Percentiles rank a stretch among this genome's conserved stretches.
Conservation (phyloP, 1,139 yeast species). For the Diutina sp. region DNA sequence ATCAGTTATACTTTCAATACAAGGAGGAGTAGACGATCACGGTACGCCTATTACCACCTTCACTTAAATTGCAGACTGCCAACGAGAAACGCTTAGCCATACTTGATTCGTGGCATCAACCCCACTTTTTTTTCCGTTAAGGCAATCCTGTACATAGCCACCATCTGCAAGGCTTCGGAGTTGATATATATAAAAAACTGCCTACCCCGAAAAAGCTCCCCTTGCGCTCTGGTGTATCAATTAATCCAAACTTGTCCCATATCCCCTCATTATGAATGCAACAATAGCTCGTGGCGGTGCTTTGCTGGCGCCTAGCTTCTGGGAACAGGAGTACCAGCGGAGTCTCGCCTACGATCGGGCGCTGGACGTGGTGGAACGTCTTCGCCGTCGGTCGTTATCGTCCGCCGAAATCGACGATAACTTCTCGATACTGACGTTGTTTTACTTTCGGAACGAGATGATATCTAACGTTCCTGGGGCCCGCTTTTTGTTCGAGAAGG, state of each 20-base stretch:
- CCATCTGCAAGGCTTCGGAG: neutral
- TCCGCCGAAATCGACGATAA: neutral
- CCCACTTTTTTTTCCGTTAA: neutral
- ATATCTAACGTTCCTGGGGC: neutral
- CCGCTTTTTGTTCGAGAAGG: neutral
- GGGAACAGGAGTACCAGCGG: constrained; percentile 2
- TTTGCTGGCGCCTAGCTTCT: neutral
- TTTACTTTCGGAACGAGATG: neutral
- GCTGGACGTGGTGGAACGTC: neutral
- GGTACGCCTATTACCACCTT: too few species aligned
- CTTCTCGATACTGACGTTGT: neutral
- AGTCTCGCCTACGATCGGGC: neutral
- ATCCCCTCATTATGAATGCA: neutral
- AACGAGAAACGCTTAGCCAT: neutral
- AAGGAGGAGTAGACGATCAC: neutral
- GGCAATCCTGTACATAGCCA: neutral
- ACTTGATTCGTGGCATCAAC: neutral
- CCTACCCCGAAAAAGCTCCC: neutral
- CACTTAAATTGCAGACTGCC: too few species aligned
- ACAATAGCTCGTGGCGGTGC: neutral
- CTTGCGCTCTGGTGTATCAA: neutral
- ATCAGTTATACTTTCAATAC: neutral
- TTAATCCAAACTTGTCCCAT: neutral
- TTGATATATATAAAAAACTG: neutral
- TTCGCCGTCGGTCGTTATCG: neutral